Percentiles rank a stretch among this genome's conserved stretches.
Conservation (phyloP, 2,329 filamentous ascomycete species). For the Akanthomyces lecanii region DNA sequence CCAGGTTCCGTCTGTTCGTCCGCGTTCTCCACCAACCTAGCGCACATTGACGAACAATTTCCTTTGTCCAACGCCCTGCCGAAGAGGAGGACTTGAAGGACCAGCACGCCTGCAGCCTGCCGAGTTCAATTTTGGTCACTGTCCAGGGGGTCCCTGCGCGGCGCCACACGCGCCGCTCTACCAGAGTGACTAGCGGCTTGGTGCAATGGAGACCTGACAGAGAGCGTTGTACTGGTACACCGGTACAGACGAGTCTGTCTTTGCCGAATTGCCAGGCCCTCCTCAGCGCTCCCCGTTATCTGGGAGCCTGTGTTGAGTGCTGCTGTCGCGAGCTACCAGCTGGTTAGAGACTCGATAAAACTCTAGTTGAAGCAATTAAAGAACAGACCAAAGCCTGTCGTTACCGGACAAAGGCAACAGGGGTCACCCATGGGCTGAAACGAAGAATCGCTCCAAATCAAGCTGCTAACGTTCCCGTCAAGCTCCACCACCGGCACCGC, state of each 20-base stretch:
- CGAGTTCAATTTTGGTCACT: slow-evolving; percentile 5
- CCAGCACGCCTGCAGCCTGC: neutral
- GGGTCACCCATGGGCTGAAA: slow-evolving; percentile 11
- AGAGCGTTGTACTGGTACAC: neutral
- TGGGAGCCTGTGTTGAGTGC: neutral
- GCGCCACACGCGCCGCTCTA: slow-evolving; percentile 2
- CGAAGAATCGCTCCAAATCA: slow-evolving; percentile 9
- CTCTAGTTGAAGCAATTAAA: neutral
- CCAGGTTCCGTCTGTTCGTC: slow-evolving; percentile 13
- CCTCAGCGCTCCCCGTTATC: neutral
- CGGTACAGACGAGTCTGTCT: neutral
- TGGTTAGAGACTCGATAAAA: neutral
- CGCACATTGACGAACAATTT: slow-evolving; percentile 35
- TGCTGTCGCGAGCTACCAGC: neutral
- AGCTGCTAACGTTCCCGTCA: neutral
- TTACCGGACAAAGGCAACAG: neutral
- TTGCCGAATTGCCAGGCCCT: neutral
- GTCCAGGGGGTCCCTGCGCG: slow-evolving; percentile 12
- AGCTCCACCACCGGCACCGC: neutral
- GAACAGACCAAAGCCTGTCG: neutral
- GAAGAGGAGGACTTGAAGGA: neutral
- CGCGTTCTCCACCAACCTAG: slow-evolving; percentile 3
- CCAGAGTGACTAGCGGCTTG: neutral
- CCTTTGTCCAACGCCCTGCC: slow-evolving; percentile 94
- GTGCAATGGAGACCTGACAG: neutral